phyloP scores from a whole-genome alignment of 2,329 filamentous ascomycete genomes.

The Beauveria sp. region DNA sequence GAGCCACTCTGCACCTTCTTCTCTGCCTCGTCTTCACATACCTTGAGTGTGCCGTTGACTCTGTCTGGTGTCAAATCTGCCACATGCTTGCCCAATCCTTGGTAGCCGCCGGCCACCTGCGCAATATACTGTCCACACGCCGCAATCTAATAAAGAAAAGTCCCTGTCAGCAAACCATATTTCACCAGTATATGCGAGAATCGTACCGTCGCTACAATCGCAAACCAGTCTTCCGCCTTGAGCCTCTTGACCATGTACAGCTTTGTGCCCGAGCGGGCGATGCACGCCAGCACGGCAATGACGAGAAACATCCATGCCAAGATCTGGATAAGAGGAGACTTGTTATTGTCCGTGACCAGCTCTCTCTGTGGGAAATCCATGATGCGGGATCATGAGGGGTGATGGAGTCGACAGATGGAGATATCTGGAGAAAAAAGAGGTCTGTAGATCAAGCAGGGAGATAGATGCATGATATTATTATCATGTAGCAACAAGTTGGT shows the following conservation, averaged over 20 bases:
- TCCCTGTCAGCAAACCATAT: too few relatives aligned
- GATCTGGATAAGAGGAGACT: constrained; percentile 23
- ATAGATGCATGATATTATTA: background rate
- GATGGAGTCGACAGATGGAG: background rate
- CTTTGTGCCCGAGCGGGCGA: constrained; percentile 21
- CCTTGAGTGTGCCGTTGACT: constrained; percentile 19
- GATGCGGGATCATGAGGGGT: background rate
- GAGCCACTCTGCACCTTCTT: background rate
- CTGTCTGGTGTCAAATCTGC: constrained; percentile 13
- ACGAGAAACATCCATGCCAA: constrained; percentile 23
- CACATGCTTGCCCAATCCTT: constrained; percentile 18
- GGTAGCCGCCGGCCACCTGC: constrained; percentile 16
- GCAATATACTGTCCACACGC: constrained; percentile 15
- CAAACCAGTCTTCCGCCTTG: constrained; percentile 20
- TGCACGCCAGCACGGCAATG: constrained; percentile 19
- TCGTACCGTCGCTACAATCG: constrained; percentile 20
- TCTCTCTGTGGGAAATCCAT: constrained; percentile 5
- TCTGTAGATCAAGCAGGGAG: background rate
- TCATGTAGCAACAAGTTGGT: background rate
- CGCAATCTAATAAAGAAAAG: background rate
- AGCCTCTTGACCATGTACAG: constrained; percentile 22
- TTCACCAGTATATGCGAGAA: background rate
- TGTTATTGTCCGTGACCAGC: constrained; percentile 21
- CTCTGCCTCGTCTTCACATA: constrained; percentile 6
- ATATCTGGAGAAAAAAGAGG: background rate